phyloP scores from a whole-genome alignment of 352 stramenopile genomes.

The Elongisporangium anandrum region DNA sequence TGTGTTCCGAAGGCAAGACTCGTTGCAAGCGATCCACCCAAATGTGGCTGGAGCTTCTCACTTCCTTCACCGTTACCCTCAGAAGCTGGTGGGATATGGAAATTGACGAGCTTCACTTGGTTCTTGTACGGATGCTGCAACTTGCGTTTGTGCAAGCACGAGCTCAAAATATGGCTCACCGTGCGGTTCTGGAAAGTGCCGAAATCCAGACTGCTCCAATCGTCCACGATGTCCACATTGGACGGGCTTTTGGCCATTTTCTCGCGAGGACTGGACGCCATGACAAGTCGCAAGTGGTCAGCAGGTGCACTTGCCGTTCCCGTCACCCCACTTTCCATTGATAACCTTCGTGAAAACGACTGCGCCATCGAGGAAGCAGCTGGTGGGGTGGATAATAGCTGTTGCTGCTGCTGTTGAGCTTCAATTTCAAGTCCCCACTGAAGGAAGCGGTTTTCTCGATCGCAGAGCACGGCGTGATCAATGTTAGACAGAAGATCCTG shows the following conservation, averaged over 20 bases:
- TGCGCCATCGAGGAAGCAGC: neutral
- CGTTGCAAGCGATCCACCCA: constrained; percentile 44
- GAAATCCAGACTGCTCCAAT: constrained; percentile 77
- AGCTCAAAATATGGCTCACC: constrained; percentile 80
- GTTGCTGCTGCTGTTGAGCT: constrained; percentile 26
- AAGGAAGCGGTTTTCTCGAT: constrained; percentile 78
- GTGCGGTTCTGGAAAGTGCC: constrained; percentile 81
- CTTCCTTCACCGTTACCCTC: neutral
- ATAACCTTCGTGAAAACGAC: neutral
- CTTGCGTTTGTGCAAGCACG: constrained; percentile 80
- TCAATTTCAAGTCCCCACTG: constrained; percentile 71
- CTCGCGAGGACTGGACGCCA: constrained; percentile 52
- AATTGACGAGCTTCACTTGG: constrained; percentile 79
- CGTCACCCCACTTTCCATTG: neutral
- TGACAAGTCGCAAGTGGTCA: constrained; percentile 12
- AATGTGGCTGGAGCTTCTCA: constrained; percentile 13
- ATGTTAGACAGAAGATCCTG: constrained; percentile 72
- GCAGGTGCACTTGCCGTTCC: neutral
- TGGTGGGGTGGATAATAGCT: constrained; percentile 14
- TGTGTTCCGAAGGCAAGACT: constrained; percentile 51
- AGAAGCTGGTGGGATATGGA: constrained; percentile 44
- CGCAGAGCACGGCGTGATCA: constrained; percentile 73
- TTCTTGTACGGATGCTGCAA: constrained; percentile 84
- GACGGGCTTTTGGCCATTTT: constrained; percentile 57
- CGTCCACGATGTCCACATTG: constrained; percentile 73